Percentiles rank a stretch among this genome's conserved stretches.
These are phyloP conservation scores for Barbarea vulgaris DNA, from an alignment of 345 rosid genomes.

Conservation along the genomic window DNA sequence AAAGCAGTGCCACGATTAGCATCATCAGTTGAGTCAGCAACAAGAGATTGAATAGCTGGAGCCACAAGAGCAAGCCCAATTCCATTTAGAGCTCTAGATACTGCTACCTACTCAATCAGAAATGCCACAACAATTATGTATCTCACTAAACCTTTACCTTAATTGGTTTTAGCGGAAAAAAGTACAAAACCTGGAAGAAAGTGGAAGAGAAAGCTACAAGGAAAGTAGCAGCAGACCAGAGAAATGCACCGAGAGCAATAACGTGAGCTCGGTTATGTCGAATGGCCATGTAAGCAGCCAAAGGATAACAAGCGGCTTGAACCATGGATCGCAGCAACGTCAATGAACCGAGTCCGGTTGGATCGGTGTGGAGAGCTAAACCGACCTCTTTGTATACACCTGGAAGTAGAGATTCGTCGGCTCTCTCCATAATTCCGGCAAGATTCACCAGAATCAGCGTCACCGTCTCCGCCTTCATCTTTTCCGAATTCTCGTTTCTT, in stretches of 20 bases:
- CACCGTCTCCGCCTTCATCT: constrained; percentile 65
- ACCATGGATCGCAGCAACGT: constrained; percentile 71
- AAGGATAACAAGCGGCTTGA: constrained; percentile 57
- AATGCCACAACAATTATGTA: neutral
- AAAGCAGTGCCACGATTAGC: constrained; percentile 80
- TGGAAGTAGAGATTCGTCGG: constrained; percentile 86
- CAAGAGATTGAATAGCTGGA: constrained; percentile 90
- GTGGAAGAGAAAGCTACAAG: constrained; percentile 66
- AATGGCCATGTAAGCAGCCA: constrained; percentile 62
- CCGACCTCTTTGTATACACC: constrained; percentile 96
- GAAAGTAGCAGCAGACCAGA: constrained; percentile 72
- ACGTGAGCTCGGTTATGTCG: constrained; percentile 66
- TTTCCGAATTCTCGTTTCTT: neutral
- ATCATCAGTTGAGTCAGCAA: constrained; percentile 82
- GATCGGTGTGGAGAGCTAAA: constrained; percentile 75
- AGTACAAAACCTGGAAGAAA: constrained; percentile 56
- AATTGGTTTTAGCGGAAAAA: neutral
- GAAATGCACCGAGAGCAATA: constrained; percentile 68
- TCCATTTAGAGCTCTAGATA: constrained; percentile 86
- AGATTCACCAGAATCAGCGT: constrained; percentile 80
- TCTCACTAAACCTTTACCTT: neutral
- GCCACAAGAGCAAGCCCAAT: constrained; percentile 82
- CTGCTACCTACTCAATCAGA: constrained; percentile 58
- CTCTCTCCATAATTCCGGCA: constrained; percentile 89
- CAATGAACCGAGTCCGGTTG: constrained; percentile 79